Base-by-base conservation (phyloP, 2,329 filamentous ascomycete genomes). In the Talaromyces funiculosus region DNA sequence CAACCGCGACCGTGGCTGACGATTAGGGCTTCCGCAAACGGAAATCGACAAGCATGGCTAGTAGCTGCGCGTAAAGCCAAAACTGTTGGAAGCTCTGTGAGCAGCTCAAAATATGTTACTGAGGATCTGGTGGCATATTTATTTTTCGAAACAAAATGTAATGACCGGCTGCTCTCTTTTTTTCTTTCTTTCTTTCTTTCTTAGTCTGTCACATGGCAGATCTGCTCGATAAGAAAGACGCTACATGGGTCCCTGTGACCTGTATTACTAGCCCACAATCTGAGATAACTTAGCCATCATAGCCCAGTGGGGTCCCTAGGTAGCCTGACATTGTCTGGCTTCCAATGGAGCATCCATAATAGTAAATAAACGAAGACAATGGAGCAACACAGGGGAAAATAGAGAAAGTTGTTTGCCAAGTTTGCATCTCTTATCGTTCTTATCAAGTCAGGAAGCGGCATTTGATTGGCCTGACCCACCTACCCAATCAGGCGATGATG, bases 21-120 rank as follows among this genome's bases (percentile, higher is more conserved):
- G n/a, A 51, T 51, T 20, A 33, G 47, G 29, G 33, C 43, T 61
- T 63, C 61, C 61, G 61, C 61, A 63, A 40, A 42, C 61, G 61
- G 61, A 24, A 54, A 24, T n/a, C 2, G 37, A 40, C 47, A 51
- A 33, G 16, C 5, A 51, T 51, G 8, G 47, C 6, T 22, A 8
- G 29, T 33, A 8, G 5, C n/a, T 33, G 47, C n/a, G 10, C 33
- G 8, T n/a, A 22, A 20, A 10, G 16, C n/a, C 9, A 4, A 2
- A 20, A 7, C 16, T 4, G 8, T 16, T 33, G n/a, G n/a, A n/a
- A n/a, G n/a, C n/a, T 18, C 45, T 20, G 26, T 49, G n/a, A 18
- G 26, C 45, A 20, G 26, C 26, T n/a, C n/a, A 20, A 49, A 1
- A 4, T n/a, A 33, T 14, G n/a, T n/a, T 49, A 18, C 29, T 20